These are phyloP conservation scores for Ophiosphaerella korrae DNA, from an alignment of 2,329 filamentous ascomycete species.

Conservation along the genomic window DNA sequence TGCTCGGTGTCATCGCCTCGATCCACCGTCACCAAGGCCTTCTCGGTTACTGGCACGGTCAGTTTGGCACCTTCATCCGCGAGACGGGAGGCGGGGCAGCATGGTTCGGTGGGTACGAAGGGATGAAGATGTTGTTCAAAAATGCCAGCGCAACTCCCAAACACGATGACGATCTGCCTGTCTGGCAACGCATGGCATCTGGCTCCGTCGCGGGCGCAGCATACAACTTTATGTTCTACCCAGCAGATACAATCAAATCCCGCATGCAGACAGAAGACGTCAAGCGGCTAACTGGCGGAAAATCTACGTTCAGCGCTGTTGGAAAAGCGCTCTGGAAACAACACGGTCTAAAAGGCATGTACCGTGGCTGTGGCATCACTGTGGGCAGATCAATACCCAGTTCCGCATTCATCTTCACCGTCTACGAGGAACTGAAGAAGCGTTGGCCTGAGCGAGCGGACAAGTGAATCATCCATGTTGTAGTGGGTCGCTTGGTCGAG, in stretches of 20 bases:
- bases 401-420: constrained; percentile 97
- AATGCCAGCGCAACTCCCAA: constrained; percentile 49
- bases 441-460: constrained; percentile 34
- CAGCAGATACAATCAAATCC: constrained; percentile 95
- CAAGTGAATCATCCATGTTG: constrained; percentile 4
- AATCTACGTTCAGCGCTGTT: constrained; percentile 74
- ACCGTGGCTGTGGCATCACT: constrained; percentile 94
- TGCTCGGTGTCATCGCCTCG: constrained; percentile 73
- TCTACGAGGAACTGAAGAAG: constrained; percentile 83
- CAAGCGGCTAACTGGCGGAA: constrained; percentile 56
- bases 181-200: constrained; percentile 86
- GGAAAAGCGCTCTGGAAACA: constrained; percentile 76
- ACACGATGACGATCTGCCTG: constrained; percentile 66
- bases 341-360: constrained; percentile 82
- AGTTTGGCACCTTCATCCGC: constrained; percentile 88
- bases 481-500: neutral
- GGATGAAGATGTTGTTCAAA: constrained; percentile 71
- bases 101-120: constrained; percentile 73
- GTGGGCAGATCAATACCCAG: constrained; percentile 86
- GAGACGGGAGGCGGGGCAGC: constrained; percentile 92
- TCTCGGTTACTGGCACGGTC: constrained; percentile 90
- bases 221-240: constrained; percentile 98
- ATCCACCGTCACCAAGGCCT: constrained; percentile 84
- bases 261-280: constrained; percentile 91
- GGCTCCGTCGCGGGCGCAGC: constrained; percentile 88